Conservation (phyloP, 495 filamentous ascomycete genomes). For the Cercophora samala region DNA sequence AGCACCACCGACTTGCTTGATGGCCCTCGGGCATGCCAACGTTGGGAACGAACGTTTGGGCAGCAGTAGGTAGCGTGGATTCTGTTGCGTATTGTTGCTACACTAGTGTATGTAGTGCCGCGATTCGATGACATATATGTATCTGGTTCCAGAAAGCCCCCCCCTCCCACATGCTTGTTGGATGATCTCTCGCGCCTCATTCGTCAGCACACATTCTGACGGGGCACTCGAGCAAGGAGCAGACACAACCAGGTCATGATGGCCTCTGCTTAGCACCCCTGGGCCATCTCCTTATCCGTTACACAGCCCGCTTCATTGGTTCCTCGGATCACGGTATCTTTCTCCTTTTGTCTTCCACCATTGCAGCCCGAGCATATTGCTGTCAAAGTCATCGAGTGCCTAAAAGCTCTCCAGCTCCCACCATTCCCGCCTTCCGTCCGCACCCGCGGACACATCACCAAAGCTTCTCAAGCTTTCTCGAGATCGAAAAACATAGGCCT, state of each 20-base stretch:
- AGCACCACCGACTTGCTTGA: neutral
- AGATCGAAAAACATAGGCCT: neutral
- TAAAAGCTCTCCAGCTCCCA: neutral
- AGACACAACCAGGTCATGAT: neutral
- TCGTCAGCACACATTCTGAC: constrained; percentile 5
- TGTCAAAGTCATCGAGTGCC: neutral
- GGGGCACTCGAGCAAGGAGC: neutral
- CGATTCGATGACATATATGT: constrained; percentile 5
- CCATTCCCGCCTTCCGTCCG: neutral
- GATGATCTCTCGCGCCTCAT: constrained; percentile 8
- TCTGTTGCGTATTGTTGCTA: neutral
- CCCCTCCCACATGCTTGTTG: neutral
- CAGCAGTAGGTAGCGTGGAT: constrained; percentile 2
- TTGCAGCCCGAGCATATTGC: neutral
- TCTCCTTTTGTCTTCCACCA: neutral
- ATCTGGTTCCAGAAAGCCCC: neutral
- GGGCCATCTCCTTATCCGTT: neutral
- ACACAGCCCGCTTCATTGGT: constrained; percentile 4
- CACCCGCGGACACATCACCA: neutral
- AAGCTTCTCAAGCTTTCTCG: neutral
- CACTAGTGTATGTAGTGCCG: no score
- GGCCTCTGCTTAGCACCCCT: constrained; percentile 1
- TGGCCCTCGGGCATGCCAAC: neutral
- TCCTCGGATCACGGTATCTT: neutral
- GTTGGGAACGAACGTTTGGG: neutral